Evolutionary conservation across 768 basidiomycete species (phyloP), one percentile per base, ranked within the genome.

Genomic region (Krasilnikovozyma curviuscula): DNA sequence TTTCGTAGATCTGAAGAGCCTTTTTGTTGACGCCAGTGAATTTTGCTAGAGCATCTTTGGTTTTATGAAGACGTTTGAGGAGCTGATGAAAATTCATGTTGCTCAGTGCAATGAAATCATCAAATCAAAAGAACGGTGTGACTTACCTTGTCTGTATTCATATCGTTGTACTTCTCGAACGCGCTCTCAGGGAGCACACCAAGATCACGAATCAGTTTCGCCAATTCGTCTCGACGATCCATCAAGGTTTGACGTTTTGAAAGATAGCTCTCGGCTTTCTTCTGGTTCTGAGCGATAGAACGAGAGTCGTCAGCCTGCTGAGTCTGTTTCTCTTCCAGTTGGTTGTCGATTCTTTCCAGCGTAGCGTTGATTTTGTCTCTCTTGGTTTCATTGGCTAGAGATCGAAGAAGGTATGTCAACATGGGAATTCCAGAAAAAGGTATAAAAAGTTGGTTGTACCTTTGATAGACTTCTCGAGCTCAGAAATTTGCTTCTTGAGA

Each of bases 11-110:
- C 63, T 98, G 93, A 61, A 91, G 91, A 1, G 91, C 93, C 61
- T 97, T 95, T 71, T 98, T 98, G 71, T 98, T 98, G 53, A 97
- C 91, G 61, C 95, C 88, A 0, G 86, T 83, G 59, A 89, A 98
- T 63, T 88, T 91, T 64, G 93, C 91, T 57, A 98, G 69, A 24
- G 77, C 75, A 59, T 97, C 89, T 59, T 95, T 93, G 53, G 88
- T 79, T 13, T 73, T 70, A 56, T 91, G 88, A n/a, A 98, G 71
- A 55, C 81, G 81, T 67, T 86, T 91, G 58, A 89, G 76, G 38
- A 98, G 71, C 91, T 98, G 57, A 25, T 23, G 12, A 23, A 1
- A 5, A 21, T 4, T 18, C 12, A n/a, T 18, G 41, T 18, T 14
- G 21, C 4, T 5, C 9, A n/a, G 41, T 31, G 42, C 24, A 9